Evolutionary conservation across 345 rosid species (phyloP).

Genomic region (Eucalyptus tenuipes): DNA sequence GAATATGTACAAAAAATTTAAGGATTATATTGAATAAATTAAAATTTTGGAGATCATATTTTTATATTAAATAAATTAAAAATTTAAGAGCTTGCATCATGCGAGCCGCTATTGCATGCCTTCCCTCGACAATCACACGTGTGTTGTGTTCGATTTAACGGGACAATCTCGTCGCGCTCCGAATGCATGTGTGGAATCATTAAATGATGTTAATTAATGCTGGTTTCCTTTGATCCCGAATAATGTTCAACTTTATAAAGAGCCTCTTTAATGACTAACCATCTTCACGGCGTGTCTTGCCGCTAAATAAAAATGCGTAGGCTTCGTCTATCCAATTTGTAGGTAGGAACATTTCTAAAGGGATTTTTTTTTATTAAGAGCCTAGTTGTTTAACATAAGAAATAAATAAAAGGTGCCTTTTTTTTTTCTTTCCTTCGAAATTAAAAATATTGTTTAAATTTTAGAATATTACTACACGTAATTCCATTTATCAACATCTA

Average conservation of each 20-base stretch:
- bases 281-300: background rate
- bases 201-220: background rate
- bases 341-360: background rate
- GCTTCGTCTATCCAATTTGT: background rate
- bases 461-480: background rate
- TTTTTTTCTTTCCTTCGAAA: background rate
- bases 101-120: background rate
- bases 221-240: background rate
- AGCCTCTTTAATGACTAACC: background rate
- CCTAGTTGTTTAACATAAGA: background rate
- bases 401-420: background rate
- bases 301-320: background rate
- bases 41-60: too few relatives aligned
- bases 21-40: too few relatives aligned
- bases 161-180: background rate
- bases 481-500: background rate
- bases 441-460: background rate
- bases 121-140: background rate
- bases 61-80: too few relatives aligned
- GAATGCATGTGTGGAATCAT: background rate
- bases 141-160: background rate
- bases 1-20: accelerated
- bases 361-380: background rate
- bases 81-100: background rate
- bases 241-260: background rate